These are phyloP conservation scores for Krasilnikovozyma curviuscula DNA, from an alignment of 768 basidiomycete species.

Conservation along the genomic window DNA sequence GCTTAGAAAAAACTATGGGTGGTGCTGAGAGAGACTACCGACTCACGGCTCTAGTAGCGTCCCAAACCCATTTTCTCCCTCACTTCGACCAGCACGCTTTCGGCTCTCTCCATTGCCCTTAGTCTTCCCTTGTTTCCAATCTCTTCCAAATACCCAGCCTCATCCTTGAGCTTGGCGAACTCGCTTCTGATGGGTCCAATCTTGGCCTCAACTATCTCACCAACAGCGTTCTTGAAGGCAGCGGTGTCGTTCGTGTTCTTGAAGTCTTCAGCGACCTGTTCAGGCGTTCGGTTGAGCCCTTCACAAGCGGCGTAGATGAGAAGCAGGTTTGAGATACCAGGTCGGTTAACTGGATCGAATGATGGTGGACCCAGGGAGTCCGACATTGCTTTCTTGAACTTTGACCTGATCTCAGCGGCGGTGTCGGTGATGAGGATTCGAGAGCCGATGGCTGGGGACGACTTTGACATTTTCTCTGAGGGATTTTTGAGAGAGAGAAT, in stretches of 20 bases:
- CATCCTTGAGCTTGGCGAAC: slow-evolving; percentile 44
- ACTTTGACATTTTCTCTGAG: slow-evolving; percentile 86
- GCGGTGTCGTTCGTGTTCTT: slow-evolving; percentile 26
- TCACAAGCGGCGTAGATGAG: slow-evolving; percentile 56
- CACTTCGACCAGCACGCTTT: slow-evolving; percentile 46
- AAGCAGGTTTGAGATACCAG: slow-evolving; percentile 66
- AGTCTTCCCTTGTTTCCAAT: slow-evolving; percentile 47
- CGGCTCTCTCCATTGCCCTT: slow-evolving; percentile 43
- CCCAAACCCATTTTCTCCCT: slow-evolving; percentile 44
- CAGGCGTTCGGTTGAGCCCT: slow-evolving; percentile 23
- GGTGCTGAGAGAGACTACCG: too few species aligned
- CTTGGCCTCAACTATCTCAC: slow-evolving; percentile 48
- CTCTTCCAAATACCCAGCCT: slow-evolving; percentile 40
- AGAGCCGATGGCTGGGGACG: slow-evolving; percentile 52
- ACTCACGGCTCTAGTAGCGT: not conserved
- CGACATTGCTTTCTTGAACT: slow-evolving; percentile 65
- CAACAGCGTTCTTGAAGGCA: slow-evolving; percentile 49
- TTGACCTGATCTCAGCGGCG: slow-evolving; percentile 39
- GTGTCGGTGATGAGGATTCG: slow-evolving; percentile 74
- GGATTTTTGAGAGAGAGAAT: slow-evolving; percentile 75
- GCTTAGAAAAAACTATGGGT: too few species aligned
- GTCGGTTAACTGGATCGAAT: slow-evolving; percentile 59
- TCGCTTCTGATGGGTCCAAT: slow-evolving; percentile 48
- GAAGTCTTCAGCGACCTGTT: slow-evolving; percentile 21
- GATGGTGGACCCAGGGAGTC: slow-evolving; percentile 52